These are phyloP conservation scores for Verticillium isaacii DNA, from an alignment of 2,329 filamentous ascomycete species.

Conservation along the genomic window DNA sequence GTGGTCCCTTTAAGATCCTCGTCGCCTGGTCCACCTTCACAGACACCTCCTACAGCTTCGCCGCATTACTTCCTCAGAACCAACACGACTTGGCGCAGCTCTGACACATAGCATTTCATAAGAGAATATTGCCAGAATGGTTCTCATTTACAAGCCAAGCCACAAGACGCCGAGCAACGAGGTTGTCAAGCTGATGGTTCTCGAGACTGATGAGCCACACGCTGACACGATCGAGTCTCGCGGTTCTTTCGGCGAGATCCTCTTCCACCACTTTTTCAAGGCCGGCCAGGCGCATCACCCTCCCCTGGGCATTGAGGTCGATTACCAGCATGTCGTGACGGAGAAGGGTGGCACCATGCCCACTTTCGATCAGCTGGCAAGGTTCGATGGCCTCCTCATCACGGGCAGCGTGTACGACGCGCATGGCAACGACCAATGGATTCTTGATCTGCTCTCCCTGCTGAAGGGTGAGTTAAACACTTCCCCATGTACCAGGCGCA, in stretches of 20 bases:
- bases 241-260: constrained; percentile 50
- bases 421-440: constrained; percentile 69
- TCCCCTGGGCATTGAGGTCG: constrained; percentile 47
- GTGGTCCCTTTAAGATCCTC: no score
- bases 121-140: neutral
- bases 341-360: constrained; percentile 43
- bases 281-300: constrained; percentile 50
- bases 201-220: constrained; percentile 54
- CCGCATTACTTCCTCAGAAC: no score
- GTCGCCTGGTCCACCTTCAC: no score
- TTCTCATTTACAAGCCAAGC: neutral
- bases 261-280: constrained; percentile 43
- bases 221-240: constrained; percentile 41
- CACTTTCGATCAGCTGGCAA: constrained; percentile 44
- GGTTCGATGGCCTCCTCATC: constrained; percentile 69
- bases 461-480: constrained; percentile 31
- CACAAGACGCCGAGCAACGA: constrained; percentile 1
- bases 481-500: neutral
- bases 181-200: constrained; percentile 40
- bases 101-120: no score
- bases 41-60: no score
- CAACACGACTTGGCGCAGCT: no score
- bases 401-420: constrained; percentile 67
- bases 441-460: constrained; percentile 60
- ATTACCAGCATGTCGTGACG: constrained; percentile 49